phyloP scores from a whole-genome alignment of 495 filamentous ascomycete species.

The Letharia columbiana region DNA sequence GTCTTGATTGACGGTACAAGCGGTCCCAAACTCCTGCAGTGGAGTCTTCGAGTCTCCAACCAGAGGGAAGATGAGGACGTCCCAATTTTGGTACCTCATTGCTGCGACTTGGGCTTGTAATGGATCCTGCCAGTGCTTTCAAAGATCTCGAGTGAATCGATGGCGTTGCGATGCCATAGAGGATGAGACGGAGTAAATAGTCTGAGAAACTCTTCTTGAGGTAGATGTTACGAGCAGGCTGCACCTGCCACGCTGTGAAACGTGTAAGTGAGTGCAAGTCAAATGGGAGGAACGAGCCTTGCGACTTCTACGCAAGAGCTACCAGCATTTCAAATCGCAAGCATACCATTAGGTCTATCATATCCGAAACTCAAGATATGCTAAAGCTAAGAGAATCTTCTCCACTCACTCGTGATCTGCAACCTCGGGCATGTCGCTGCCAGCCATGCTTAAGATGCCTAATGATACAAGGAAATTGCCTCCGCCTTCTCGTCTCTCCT shows the following conservation, averaged over 20 bases:
- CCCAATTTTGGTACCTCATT: conserved; percentile 85
- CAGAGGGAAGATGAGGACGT: conserved; percentile 70
- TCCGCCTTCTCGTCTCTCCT: background rate
- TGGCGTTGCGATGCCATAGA: background rate
- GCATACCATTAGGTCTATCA: conserved; percentile 2
- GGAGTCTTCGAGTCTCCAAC: conserved; percentile 47
- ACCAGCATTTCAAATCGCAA: background rate
- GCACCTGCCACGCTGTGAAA: background rate
- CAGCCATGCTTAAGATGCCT: background rate
- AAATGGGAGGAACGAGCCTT: background rate
- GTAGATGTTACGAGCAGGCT: background rate
- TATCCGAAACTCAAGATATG: background rate
- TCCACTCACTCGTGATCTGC: conserved; percentile 3
- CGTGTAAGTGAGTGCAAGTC: background rate
- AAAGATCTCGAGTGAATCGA: background rate
- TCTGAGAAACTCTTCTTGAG: background rate
- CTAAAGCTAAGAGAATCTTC: conserved; percentile 4
- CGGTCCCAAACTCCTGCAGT: conserved; percentile 78
- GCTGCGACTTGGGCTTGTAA: conserved; percentile 10
- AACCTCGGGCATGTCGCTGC: background rate
- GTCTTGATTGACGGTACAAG: conserved; percentile 68
- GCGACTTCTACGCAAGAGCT: background rate
- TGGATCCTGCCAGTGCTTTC: background rate
- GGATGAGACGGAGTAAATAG: background rate
- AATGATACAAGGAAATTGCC: background rate